Base-by-base conservation (phyloP, 805 yeast genomes). In the Candida gorgasii region DNA sequence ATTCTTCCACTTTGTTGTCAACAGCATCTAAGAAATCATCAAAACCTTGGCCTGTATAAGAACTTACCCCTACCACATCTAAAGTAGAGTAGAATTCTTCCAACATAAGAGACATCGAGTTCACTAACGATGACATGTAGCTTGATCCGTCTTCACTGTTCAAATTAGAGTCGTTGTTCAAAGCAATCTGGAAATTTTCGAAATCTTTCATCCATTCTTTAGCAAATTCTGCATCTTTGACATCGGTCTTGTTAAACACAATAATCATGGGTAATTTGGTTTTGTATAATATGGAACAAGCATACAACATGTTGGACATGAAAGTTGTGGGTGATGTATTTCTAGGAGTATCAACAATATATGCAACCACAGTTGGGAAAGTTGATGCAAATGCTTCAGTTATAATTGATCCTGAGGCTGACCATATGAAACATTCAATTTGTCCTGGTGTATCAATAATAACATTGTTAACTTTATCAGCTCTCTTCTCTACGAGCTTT, bases 381-480 rank as follows among this genome's bases (percentile, higher is more conserved):
- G 95, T 81, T 0, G 96, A 85, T 1, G 98, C 99, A 67, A 93
- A 87, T 0, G 97, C 89, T 60, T 93, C 99, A 0, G 98, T 92
- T 45, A 93, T 86, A 48, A 93, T 93, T 16, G 97, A 79, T 9
- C 99, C 99, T 16, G 96, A 86, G 0, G 99, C 99, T 35, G 95
- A 84, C 99, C 99, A 93, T 32, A 93, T 89, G 62, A 93, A 93
- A 68, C 97, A 90, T 65, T 93, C 99, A 48, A 93, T 93, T 65
- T 93, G 99, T 9, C 99, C 99, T 0, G 99, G 99, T 1, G 99
- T 93, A 65, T 93, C 99, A 39, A 92, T 79, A 27, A 93, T 83
- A 50, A 90, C 86, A 61, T 89, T 84, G 15, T 79, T 63, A 50
- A 63, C 61, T n/a, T 51, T 49, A 16, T 71, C 75, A 1, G 82